Base-by-base conservation (phyloP, 257 asterid species). In the Plectranthus barbatus region DNA sequence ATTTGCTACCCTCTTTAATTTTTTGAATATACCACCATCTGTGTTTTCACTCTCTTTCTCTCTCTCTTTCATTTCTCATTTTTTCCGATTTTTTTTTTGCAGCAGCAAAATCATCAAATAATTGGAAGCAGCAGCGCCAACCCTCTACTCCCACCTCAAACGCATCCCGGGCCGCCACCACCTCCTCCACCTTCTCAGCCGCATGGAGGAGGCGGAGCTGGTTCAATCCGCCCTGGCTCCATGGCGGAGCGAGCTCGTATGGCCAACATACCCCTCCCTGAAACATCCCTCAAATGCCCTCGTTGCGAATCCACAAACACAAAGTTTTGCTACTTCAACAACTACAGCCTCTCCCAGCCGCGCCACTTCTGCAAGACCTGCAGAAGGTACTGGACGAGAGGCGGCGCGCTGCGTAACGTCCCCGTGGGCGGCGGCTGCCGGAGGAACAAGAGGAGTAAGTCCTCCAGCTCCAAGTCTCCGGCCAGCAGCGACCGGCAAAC, bases 171-270 rank as follows among this genome's bases (percentile, higher is more conserved):
- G 6, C 60, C 73, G 6, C 87, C 82, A 78, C n/a, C n/a, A n/a
- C n/a, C n/a, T n/a, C n/a, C n/a, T n/a, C n/a, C 81, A 0, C 72
- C 77, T 1, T 53, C 67, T 0, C 90, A 67, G 20, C 79, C 83
- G 7, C 91, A 80, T 75, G 90, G 72, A 9, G 64, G 80, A n/a
- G n/a, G n/a, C n/a, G n/a, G n/a, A n/a, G n/a, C n/a, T 2, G 90
- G 86, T 15, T 73, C 91, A 0, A 83, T 88, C 74, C 81, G 96
- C 7, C 95, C 98, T 0, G 92, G 94, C 0, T 88, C 98, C 12
- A 83, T 91, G 98, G 76, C 95, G 0, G 96, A 91, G 64, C 74
- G 95, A 37, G 98, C 98, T 64, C 90, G 98, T 23, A 20, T 86
- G 56, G 98, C 97, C 6, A 91, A 91, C 82, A 52, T 91, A 56